Base-by-base conservation (phyloP, 176 grass and related monocot species). In the Oryza meyeriana region DNA sequence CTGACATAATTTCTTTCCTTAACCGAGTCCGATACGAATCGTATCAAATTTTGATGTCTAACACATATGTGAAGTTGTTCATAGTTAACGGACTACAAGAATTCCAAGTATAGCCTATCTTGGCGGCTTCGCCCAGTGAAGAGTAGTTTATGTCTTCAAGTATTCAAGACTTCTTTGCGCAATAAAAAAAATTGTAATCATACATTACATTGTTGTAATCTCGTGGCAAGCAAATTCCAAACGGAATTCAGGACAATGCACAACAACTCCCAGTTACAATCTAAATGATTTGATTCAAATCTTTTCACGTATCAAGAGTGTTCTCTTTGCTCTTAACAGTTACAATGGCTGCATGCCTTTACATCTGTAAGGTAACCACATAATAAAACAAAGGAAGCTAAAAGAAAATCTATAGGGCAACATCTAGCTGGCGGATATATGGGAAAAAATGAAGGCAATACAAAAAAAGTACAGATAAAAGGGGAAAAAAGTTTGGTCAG, bases 341-440 rank as follows among this genome's bases (percentile, higher is more conserved):
- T n/a, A 22, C 74, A 78, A 45, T 8, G 68, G 34, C 41, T 47
- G 79, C 32, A 77, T 28, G 17, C 40, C 83, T 86, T 90, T 73
- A 86, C 79, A 86, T 86, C 61, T 75, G 74, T 90, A 75, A 83
- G 70, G 52, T 82, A 87, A 71, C 72, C 72, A 77, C 79, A 83
- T 66, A 64, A 4, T 67, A 78, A 86, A 80, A 67, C 9, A 79
- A 77, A 85, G 72, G 41, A 67, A 27, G 17, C 79, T 82, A 76
- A 52, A 41, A 66, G n/a, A n/a, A 81, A 77, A 35, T 76, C 79
- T 90, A 74, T 20, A 72, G 4, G 41, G 10, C 1, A 64, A 12
- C 64, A 78, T 89, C 64, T 77, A 85, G 29, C 66, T 66, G 78
- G 58, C 17, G 78, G 70, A 81, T 77, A 89, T 1, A 72, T 41